Conservation (phyloP, 495 filamentous ascomycete species). For the Talaromyces nanjingensis region DNA sequence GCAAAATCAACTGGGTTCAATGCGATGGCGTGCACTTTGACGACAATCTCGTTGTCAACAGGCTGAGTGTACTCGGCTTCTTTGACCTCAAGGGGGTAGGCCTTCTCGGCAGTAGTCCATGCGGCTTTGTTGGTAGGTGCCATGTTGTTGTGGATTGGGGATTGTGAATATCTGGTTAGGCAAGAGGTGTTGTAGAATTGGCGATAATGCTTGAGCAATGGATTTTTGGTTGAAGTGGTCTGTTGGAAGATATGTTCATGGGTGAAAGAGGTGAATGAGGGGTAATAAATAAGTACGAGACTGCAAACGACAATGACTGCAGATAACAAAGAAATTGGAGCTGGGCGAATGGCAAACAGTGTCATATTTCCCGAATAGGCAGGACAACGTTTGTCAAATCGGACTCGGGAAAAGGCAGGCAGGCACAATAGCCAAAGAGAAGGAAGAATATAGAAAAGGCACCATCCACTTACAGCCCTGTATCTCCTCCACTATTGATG, state of each 20-base stretch:
- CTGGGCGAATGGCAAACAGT: background rate
- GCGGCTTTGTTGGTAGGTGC: conserved; percentile 29
- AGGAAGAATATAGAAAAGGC: background rate
- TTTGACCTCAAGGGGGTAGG: conserved; percentile 24
- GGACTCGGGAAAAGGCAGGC: background rate
- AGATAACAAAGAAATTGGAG: background rate
- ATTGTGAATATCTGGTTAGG: background rate
- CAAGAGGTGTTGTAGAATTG: background rate
- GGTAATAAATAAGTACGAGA: background rate
- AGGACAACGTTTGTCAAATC: background rate
- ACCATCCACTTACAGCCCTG: too few relatives aligned
- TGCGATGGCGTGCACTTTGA: conserved; percentile 35
- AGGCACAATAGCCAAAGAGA: background rate
- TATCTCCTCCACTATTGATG: background rate
- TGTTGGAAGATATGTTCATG: background rate
- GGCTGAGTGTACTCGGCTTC: conserved; percentile 25
- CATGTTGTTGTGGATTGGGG: background rate
- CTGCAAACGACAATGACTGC: background rate
- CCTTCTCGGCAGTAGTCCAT: conserved; percentile 22
- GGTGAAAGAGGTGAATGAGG: background rate
- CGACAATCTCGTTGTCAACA: conserved; percentile 24
- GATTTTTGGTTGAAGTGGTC: background rate
- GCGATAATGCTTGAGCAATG: background rate
- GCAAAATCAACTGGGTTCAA: conserved; percentile 35
- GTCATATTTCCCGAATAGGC: background rate